Conservation (phyloP, 2,329 filamentous ascomycete genomes). For the Colletotrichum lindemuthianum region DNA sequence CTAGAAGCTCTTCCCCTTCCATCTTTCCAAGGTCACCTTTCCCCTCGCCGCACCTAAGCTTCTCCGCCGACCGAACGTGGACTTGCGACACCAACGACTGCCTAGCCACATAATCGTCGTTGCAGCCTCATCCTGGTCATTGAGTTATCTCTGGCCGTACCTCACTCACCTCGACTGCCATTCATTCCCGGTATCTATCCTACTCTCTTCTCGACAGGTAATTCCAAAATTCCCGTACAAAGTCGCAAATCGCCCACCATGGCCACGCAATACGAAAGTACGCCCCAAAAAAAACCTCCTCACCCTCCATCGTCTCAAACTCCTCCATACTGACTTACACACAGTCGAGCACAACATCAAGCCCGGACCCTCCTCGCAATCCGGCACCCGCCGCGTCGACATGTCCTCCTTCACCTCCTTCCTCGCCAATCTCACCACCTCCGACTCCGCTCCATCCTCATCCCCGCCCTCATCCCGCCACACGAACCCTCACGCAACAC, state of each 20-base stretch:
- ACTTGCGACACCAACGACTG: constrained; percentile 35
- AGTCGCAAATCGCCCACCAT: constrained; percentile 47
- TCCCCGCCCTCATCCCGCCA: constrained; percentile 38
- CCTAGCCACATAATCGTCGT: constrained; percentile 33
- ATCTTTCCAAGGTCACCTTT: neutral
- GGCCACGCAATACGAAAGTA: constrained; percentile 69
- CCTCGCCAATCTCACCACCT: constrained; percentile 60
- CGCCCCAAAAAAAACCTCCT: constrained; percentile 27
- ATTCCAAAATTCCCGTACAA: neutral
- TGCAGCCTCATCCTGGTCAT: constrained; percentile 26
- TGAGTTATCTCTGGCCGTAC: constrained; percentile 4
- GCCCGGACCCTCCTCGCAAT: constrained; percentile 49
- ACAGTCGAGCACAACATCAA: constrained; percentile 74
- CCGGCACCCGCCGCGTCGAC: constrained; percentile 65
- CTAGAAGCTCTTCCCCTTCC: neutral
- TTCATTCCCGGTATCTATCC: neutral
- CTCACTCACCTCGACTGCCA: neutral
- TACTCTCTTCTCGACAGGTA: neutral
- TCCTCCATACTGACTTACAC: constrained; percentile 16
- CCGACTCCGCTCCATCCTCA: constrained; percentile 40
- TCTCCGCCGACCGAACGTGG: constrained; percentile 5
- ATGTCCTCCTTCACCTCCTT: constrained; percentile 72
- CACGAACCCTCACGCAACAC: constrained; percentile 66
- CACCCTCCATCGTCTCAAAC: neutral
- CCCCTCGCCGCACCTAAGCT: constrained; percentile 16